Percentiles rank a stretch among this genome's conserved stretches.
Evolutionary conservation across 495 filamentous ascomycete genomes (phyloP).

Genomic region (Daldinia bambusicola): DNA sequence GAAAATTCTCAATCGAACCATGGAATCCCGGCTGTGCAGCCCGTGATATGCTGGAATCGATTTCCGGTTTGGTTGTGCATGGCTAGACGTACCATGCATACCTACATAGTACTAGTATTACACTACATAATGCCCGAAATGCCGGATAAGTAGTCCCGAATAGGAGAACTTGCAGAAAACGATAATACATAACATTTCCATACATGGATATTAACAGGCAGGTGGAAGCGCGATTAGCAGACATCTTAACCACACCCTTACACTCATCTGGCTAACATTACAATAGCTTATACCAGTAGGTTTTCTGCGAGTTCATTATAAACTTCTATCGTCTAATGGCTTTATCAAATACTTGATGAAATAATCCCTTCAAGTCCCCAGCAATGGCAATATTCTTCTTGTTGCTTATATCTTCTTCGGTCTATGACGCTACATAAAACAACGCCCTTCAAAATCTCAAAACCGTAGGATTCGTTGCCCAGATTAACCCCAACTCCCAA

Average conservation of each 20-base stretch:
- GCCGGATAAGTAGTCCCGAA: not conserved
- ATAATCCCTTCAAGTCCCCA: not conserved
- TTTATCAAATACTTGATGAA: conserved; percentile 7
- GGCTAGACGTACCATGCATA: too few relatives aligned
- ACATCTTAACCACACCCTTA: not conserved
- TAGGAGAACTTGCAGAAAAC: not conserved
- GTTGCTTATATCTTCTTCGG: conserved; percentile 15
- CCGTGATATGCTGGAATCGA: conserved; percentile 6
- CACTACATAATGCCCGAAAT: not conserved
- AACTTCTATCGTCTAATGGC: not conserved
- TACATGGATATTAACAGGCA: not conserved
- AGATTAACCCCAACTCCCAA: conserved; percentile 25
- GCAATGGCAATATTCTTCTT: conserved; percentile 2
- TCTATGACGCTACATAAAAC: conserved; percentile 13
- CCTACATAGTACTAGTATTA: not conserved
- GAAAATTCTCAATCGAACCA: conserved; percentile 9
- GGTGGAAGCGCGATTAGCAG: not conserved
- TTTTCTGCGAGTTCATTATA: not conserved
- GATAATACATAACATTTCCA: not conserved
- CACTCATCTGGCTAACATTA: not conserved
- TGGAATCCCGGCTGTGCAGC: not conserved
- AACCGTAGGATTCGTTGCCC: not conserved
- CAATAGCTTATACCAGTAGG: not conserved
- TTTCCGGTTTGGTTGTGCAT: not conserved
- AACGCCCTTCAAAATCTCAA: conserved; percentile 9